A percentile compares a stretch with the other conserved stretches of the same genome.
Evolutionary conservation across 371 early-diverging fungal genomes (phyloP).

Genomic region (Globomyces sp.): DNA sequence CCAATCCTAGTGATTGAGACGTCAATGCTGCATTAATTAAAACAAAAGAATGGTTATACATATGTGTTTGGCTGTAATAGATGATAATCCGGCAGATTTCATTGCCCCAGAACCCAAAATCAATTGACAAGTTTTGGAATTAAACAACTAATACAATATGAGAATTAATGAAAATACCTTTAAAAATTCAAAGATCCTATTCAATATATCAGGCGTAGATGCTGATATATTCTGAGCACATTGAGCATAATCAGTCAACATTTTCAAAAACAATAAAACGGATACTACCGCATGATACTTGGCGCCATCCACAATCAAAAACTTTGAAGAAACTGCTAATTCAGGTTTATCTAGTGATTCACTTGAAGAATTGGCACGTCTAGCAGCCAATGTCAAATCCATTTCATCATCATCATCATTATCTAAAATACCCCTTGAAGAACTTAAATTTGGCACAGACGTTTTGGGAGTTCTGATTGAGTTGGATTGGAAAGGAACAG

Average conservation of each 20-base stretch:
- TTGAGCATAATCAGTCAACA: slow-evolving; percentile 83
- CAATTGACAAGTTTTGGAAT: slow-evolving; percentile 88
- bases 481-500: slow-evolving; percentile 36
- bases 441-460: slow-evolving; percentile 18
- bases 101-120: slow-evolving; percentile 95
- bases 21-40: slow-evolving; percentile 66
- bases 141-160: slow-evolving; percentile 64
- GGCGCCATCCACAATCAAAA: slow-evolving; percentile 56
- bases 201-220: slow-evolving; percentile 78
- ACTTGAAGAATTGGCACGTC: background rate
- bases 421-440: slow-evolving; percentile 4
- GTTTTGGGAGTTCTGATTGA: slow-evolving; percentile 8
- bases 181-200: slow-evolving; percentile 77
- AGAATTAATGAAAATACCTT: slow-evolving; percentile 50
- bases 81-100: slow-evolving; percentile 90
- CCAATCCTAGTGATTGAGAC: slow-evolving; percentile 82
- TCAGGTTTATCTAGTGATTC: slow-evolving; percentile 3
- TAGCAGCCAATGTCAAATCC: slow-evolving; percentile 23
- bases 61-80: slow-evolving; percentile 92
- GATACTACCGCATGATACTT: slow-evolving; percentile 84
- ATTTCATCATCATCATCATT: slow-evolving; percentile 32
- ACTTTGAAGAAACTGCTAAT: slow-evolving; percentile 22
- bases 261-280: slow-evolving; percentile 78
- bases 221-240: slow-evolving; percentile 72
- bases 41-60: slow-evolving; percentile 41